phyloP scores from a whole-genome alignment of 2,329 filamentous ascomycete genomes.

The Exophiala bonariae region DNA sequence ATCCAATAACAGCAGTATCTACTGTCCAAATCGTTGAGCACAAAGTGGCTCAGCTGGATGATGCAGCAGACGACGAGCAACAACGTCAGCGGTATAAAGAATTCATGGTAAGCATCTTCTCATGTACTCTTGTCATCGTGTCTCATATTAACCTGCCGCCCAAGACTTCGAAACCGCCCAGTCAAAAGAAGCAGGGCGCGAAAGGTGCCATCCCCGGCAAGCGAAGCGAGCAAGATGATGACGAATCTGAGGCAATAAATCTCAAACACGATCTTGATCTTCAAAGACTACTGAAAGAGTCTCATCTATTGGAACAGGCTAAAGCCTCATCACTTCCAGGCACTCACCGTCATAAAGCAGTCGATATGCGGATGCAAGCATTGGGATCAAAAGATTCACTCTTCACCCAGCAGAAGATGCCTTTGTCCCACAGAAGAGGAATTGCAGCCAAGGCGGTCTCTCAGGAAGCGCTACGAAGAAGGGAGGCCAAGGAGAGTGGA shows the following conservation, averaged over 20 bases:
- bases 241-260: conserved; percentile 63
- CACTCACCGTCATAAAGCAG: conserved; percentile 74
- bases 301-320: conserved; percentile 73
- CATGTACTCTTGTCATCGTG: too few species aligned
- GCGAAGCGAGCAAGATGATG: conserved; percentile 41
- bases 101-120: conserved; percentile 64
- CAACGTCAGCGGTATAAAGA: conserved; percentile 71
- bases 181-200: conserved; percentile 9
- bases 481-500: conserved; percentile 84
- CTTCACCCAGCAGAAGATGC: conserved; percentile 81
- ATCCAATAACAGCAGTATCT: conserved; percentile 39
- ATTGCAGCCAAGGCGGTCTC: conserved; percentile 67
- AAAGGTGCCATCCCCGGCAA: not conserved
- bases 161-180: conserved; percentile 20
- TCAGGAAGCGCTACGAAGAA: conserved; percentile 69
- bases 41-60: too few species aligned
- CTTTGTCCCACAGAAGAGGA: conserved; percentile 81
- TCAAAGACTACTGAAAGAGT: conserved; percentile 86
- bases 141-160: conserved; percentile 3
- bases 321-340: conserved; percentile 61
- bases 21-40: conserved; percentile 48
- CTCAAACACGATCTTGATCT: conserved; percentile 91
- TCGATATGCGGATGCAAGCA: conserved; percentile 78
- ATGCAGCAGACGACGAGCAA: conserved; percentile 47
- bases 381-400: conserved; percentile 77